Evolutionary conservation across 306 rosid genomes (phyloP).

Genomic region (Medicago arabica): DNA sequence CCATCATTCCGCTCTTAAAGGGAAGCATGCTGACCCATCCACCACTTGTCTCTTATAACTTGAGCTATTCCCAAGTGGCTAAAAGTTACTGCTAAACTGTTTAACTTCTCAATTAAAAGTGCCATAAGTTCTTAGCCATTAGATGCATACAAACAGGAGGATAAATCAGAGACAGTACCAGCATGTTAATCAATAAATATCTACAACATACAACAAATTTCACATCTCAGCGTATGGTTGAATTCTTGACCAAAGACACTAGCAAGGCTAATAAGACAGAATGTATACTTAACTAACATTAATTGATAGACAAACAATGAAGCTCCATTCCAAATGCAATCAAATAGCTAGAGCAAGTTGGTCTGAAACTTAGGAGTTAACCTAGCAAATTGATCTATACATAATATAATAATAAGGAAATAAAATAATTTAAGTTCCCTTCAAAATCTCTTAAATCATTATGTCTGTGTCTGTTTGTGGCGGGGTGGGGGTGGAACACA

Average conservation of each 20-base stretch:
- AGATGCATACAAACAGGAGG: not conserved
- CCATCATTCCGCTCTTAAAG: not conserved
- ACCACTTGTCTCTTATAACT: slow-evolving; percentile 9
- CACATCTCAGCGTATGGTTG: not conserved
- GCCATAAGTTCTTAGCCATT: not conserved
- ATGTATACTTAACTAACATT: slow-evolving; percentile 2
- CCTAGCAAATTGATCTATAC: not conserved
- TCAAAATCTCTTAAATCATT: not conserved
- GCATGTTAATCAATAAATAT: not conserved
- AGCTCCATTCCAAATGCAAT: slow-evolving; percentile 23
- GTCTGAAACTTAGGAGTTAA: slow-evolving; percentile 1
- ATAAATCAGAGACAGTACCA: not conserved
- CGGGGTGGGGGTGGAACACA: not conserved
- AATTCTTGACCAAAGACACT: slow-evolving; percentile 25
- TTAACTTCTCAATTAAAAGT: not conserved
- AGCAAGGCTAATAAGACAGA: not conserved
- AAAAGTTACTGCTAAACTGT: not conserved
- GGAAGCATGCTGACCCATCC: slow-evolving; percentile 18
- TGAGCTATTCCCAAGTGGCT: slow-evolving; percentile 23
- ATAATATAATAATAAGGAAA: not conserved
- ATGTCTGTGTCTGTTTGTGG: not conserved
- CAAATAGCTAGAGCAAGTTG: slow-evolving; percentile 21
- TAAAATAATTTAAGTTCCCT: not conserved
- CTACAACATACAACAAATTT: not conserved
- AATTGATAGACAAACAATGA: not conserved